A percentile compares a stretch with the other conserved stretches of the same genome.
These are phyloP conservation scores for Setaria viridis DNA, from an alignment of 202 grass and related monocot genomes.

Conservation along the genomic window DNA sequence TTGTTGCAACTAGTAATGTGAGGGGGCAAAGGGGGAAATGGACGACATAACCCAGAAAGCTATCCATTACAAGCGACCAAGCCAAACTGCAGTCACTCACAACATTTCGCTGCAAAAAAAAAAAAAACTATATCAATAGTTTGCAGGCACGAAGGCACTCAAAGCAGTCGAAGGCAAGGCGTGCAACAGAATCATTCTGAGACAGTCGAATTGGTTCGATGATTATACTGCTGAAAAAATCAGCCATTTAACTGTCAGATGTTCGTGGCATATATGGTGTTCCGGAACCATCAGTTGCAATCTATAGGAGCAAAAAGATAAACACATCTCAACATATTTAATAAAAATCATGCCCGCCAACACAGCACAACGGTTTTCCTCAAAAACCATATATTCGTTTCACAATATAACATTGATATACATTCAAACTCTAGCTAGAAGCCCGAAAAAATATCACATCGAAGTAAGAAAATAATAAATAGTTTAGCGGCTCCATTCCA, in stretches of 20 bases:
- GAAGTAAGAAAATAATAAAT: not conserved
- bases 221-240: slow-evolving; percentile 54
- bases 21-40: not conserved
- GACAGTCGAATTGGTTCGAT: slow-evolving; percentile 63
- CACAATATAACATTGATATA: slow-evolving; percentile 23
- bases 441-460: not conserved
- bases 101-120: slow-evolving; percentile 22
- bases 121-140: slow-evolving; percentile 35
- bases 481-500: not conserved
- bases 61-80: slow-evolving; percentile 2
- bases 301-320: not conserved
- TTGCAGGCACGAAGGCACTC: slow-evolving; percentile 55
- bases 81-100: not conserved
- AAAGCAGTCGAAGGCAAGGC: slow-evolving; percentile 59
- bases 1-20: not conserved
- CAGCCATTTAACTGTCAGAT: not conserved
- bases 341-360: not conserved
- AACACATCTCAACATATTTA: slow-evolving; percentile 21
- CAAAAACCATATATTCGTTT: not conserved
- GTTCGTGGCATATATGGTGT: not conserved
- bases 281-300: not conserved
- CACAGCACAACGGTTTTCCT: too few species aligned
- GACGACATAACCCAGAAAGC: slow-evolving; percentile 40
- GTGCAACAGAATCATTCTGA: slow-evolving; percentile 45
- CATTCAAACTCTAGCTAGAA: slow-evolving; percentile 1